Base-by-base conservation (phyloP, 129 eudicot species). In the Flaveria brownii region DNA sequence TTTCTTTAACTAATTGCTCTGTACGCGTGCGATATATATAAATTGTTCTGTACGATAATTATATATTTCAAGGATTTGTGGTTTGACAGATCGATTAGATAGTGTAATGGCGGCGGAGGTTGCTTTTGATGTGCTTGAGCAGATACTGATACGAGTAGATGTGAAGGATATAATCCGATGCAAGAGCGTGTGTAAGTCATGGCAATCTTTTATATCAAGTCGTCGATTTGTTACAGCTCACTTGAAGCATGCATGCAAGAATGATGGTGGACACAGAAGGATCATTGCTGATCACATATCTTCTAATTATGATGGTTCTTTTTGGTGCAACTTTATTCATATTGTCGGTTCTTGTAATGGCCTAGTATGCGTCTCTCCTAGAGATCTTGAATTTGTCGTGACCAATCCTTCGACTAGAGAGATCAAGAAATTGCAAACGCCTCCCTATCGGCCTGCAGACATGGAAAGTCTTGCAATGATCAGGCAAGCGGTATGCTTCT, bases 161-260 rank as follows among this genome's bases (percentile, higher is more conserved):
- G 63, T 56, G 12, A 3, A 56, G 22, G 63, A 56, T 56, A 10
- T 56, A 22, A 18, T 56, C 63, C 63, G 33, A 56, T 56, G 63
- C 63, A 56, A 56, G 63, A 56, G 28, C 30, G 63, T 56, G 23
- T 17, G 63, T 56, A 56, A 56, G 28, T 56, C 63, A 56, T 56
- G 63, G 63, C 26, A 56, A 56, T 56, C 63, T 56, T 56, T 56
- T 20, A 56, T 56, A 18, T 56, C 63, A 26, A 18, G 63, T 16
- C 30, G 28, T 56, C 5, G 28, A 18, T 56, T 56, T 20, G 28
- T 56, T 9, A 18, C 9, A 9, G 30, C 63, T 17, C 63, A 56
- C 15, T 22, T 56, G 63, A 56, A 56, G 2, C 30, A 18, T 56
- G 3, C 13, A 18, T 56, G 22, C 63, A 50, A 9, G 14, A 57